Evolutionary conservation across 108 stramenopile species (phyloP), one percentile per base, ranked within the genome.

Genomic region (Skeletonema tropicum): DNA sequence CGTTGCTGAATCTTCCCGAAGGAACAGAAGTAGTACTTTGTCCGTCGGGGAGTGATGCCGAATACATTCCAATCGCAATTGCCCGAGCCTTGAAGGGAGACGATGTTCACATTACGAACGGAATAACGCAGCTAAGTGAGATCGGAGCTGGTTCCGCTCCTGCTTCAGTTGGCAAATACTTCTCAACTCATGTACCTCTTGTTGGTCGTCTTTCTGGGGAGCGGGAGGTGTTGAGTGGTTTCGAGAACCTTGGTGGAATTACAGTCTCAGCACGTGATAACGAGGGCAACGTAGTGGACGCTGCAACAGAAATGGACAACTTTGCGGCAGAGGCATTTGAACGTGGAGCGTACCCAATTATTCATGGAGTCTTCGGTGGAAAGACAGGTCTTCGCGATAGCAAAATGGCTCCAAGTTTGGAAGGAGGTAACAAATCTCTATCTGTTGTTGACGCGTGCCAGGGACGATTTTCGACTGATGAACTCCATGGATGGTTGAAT

Each of bases 371-470:
- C 14, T 90, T 90, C 64, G 90, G 90, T 46, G 90, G 90, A 14
- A 90, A 90, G 82, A 90, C 90, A 57, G 90, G 90, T 23, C 42
- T 90, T 25, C 67, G 90, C 57, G 87, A 88, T 61, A 64, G 60
- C 19, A 64, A 59, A 38, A 87, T 90, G 90, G 87, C 90, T 33
- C 67, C 57, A 33, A 90, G 87, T 64, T 6, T 70, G n/a, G 86
- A 85, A 38, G 66, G 49, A 25, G 87, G 89, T 11, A 68, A 75
- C 19, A 85, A 48, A 26, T 83, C 84, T 17, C 57, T 90, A 23
- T 87, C 86, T 39, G 87, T 90, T 66, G 82, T 90, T 26, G 90
- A 90, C 72, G 90, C 90, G 29, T 90, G 90, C 64, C 90, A 90
- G 73, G 90, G 83, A 39, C 73, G 90, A 41, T 90, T 90, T 46